A percentile compares a stretch with the other conserved stretches of the same genome.
These are phyloP conservation scores for Eucalyptus regnans DNA, from an alignment of 345 rosid genomes.

Conservation along the genomic window DNA sequence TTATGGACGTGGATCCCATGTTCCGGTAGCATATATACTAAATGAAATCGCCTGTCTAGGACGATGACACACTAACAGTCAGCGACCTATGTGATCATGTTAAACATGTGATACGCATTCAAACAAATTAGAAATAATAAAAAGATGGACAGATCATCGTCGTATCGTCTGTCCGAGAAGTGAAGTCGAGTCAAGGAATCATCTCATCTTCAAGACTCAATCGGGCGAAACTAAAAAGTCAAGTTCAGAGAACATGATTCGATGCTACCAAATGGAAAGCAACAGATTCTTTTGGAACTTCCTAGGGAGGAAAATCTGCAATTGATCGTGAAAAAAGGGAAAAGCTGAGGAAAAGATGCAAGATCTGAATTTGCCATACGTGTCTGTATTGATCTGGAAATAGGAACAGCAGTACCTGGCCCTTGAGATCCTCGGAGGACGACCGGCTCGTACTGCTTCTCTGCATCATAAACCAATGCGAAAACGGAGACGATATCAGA, in stretches of 20 bases:
- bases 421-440: slow-evolving; percentile 10
- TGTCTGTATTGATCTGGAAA: not conserved
- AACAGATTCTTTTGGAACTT: not conserved
- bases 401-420: slow-evolving; percentile 23
- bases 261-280: not conserved
- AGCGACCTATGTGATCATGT: not conserved
- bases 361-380: not conserved
- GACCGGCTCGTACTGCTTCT: slow-evolving; percentile 34
- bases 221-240: not conserved
- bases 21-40: not conserved
- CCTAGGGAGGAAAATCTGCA: not conserved
- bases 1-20: not conserved
- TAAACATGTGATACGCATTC: not conserved
- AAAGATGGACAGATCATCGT: not conserved
- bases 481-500: not conserved
- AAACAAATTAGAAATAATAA: not conserved
- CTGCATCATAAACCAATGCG: not conserved
- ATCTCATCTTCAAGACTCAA: not conserved
- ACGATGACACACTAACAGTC: not conserved
- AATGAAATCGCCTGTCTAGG: not conserved
- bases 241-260: not conserved
- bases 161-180: not conserved
- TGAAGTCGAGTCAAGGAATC: not conserved
- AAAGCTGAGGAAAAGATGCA: not conserved
- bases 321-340: not conserved